phyloP scores from a whole-genome alignment of 2,329 filamentous ascomycete species.

The Teratosphaeria nubilosa region DNA sequence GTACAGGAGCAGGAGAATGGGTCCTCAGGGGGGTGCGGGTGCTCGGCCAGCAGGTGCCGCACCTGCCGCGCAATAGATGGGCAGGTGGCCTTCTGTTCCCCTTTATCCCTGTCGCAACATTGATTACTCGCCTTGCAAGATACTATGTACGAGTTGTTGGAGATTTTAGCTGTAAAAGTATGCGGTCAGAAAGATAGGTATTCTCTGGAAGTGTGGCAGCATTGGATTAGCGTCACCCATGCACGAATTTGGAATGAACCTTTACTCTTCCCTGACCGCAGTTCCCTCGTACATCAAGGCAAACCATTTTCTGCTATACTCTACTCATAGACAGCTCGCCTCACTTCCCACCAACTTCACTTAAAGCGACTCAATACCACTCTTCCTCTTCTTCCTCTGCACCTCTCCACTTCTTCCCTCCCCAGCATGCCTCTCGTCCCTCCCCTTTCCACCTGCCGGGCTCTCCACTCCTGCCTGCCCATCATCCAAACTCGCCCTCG shows the following conservation, averaged over 20 bases:
- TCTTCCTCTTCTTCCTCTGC: slow-evolving; percentile 4
- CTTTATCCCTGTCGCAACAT: neutral
- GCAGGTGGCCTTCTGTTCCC: neutral
- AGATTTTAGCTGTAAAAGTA: neutral
- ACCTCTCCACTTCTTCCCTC: neutral
- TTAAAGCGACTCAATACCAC: neutral
- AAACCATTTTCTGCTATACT: neutral
- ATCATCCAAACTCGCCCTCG: slow-evolving; percentile 7
- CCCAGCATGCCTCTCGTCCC: neutral
- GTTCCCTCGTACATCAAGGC: neutral
- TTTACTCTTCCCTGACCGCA: too few relatives aligned
- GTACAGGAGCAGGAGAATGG: neutral
- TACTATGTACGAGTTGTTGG: neutral
- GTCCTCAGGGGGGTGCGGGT: neutral
- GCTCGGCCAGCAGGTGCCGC: neutral
- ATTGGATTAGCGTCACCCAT: neutral
- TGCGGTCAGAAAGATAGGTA: neutral
- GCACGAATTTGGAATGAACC: neutral
- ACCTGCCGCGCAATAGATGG: neutral
- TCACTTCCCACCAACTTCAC: neutral
- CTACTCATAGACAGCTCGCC: neutral
- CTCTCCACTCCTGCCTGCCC: neutral
- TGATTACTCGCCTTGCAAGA: neutral
- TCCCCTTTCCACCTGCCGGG: neutral
- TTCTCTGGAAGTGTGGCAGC: neutral